These are phyloP conservation scores for Mitragyna speciosa DNA, from an alignment of 257 asterid genomes.

Conservation along the genomic window DNA sequence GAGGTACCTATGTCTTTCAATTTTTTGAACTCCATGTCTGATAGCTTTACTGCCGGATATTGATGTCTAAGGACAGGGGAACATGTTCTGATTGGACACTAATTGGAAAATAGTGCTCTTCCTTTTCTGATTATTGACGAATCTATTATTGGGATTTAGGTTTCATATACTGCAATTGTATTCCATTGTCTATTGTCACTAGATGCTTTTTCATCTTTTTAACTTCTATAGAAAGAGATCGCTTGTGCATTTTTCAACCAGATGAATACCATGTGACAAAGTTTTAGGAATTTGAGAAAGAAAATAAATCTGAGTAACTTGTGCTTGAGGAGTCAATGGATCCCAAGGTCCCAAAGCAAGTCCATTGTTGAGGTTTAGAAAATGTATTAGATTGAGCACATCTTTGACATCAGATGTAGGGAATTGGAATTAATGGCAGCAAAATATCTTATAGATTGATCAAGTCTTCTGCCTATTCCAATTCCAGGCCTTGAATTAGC, in stretches of 20 bases:
- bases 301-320: not conserved
- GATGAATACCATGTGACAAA: not conserved
- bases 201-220: not conserved
- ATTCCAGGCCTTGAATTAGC: not conserved
- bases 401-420: not conserved
- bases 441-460: not conserved
- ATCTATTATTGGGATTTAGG: not conserved
- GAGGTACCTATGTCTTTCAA: constrained; percentile 53
- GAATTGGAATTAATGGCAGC: not conserved
- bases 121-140: not conserved
- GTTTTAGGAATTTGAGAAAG: not conserved
- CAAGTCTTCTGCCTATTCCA: not conserved
- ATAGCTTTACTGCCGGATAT: not conserved
- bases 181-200: not conserved
- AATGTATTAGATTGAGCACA: not conserved
- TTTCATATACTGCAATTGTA: not conserved
- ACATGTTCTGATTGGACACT: not conserved
- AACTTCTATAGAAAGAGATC: not conserved
- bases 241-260: not conserved
- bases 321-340: not conserved
- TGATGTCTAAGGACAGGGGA: not conserved
- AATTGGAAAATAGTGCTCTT: not conserved
- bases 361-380: not conserved
- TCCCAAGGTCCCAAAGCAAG: not conserved
- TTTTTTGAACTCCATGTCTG: not conserved